phyloP scores from a whole-genome alignment of 1,139 yeast genomes.

The Candida sp. region DNA sequence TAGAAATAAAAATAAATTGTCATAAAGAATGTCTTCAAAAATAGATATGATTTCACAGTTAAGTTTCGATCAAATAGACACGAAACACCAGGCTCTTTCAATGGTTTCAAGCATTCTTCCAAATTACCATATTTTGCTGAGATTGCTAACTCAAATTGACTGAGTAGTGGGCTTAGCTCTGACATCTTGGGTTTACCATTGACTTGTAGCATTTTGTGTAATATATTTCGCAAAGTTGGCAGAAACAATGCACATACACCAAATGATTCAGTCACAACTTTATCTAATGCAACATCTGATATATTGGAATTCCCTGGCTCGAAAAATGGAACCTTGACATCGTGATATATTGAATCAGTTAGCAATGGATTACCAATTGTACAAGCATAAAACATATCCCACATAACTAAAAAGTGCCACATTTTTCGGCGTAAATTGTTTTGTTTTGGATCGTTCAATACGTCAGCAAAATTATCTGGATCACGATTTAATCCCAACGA shows the following conservation, averaged over 20 bases:
- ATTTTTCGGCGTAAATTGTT: conserved; percentile 47
- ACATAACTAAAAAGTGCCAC: conserved; percentile 37
- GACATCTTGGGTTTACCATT: conserved; percentile 18
- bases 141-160: conserved; percentile 18
- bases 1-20: conserved; percentile 38
- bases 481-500: conserved; percentile 47
- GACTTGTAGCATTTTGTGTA: conserved; percentile 18
- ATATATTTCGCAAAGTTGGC: conserved; percentile 9
- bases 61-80: conserved; percentile 19
- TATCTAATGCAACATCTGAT: conserved; percentile 18
- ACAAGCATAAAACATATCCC: conserved; percentile 25
- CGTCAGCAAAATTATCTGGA: conserved; percentile 23
- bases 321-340: conserved; percentile 24
- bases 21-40: conserved; percentile 28
- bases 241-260: conserved; percentile 8
- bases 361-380: conserved; percentile 26
- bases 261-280: conserved; percentile 15
- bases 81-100: conserved; percentile 12
- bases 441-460: conserved; percentile 18
- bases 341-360: conserved; percentile 17
- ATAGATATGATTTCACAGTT: conserved; percentile 24
- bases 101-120: conserved; percentile 17
- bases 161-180: conserved; percentile 17
- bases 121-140: conserved; percentile 16
- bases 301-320: conserved; percentile 22